These are phyloP conservation scores for Pseudogymnoascus sp. DNA, from an alignment of 2,329 filamentous ascomycete species.

Conservation along the genomic window DNA sequence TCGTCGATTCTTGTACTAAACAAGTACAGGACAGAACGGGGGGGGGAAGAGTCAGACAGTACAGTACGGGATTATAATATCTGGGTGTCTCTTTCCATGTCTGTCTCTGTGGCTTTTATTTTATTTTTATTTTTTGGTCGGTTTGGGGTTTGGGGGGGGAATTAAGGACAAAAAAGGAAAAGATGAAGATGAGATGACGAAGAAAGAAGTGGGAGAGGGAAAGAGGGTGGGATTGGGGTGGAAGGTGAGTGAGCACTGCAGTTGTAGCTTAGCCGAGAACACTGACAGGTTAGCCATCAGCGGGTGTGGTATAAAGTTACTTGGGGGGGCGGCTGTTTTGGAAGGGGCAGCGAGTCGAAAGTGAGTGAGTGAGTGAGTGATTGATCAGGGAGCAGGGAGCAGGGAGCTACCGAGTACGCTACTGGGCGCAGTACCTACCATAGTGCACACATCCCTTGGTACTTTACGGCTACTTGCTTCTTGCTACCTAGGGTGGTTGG, in stretches of 20 bases:
- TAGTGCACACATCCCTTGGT: neutral
- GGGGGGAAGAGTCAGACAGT: neutral
- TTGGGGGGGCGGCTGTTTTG: neutral
- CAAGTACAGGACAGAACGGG: neutral
- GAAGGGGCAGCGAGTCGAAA: neutral
- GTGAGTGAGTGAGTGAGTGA: too few relatives aligned
- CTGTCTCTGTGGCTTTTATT: slow-evolving; percentile 9
- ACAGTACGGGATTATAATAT: neutral
- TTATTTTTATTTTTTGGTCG: too few relatives aligned
- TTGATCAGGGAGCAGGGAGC: too few relatives aligned
- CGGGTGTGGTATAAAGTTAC: neutral
- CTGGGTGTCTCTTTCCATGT: neutral
- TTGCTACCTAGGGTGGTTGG: neutral
- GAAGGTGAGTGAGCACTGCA: too few relatives aligned
- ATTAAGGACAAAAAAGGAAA: too few relatives aligned
- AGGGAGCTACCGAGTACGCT: slow-evolving; percentile 7
- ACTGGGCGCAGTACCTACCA: slow-evolving; percentile 3
- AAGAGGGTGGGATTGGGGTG: too few relatives aligned
- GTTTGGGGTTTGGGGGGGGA: neutral
- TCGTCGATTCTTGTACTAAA: neutral
- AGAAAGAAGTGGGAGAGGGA: too few relatives aligned
- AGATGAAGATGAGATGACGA: too few relatives aligned
- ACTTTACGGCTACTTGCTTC: slow-evolving; percentile 1
- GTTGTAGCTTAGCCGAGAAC: too few relatives aligned
- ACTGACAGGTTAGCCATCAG: too few relatives aligned